Conservation (phyloP, 1,139 yeast species). For the Yamadazyma mexicana region DNA sequence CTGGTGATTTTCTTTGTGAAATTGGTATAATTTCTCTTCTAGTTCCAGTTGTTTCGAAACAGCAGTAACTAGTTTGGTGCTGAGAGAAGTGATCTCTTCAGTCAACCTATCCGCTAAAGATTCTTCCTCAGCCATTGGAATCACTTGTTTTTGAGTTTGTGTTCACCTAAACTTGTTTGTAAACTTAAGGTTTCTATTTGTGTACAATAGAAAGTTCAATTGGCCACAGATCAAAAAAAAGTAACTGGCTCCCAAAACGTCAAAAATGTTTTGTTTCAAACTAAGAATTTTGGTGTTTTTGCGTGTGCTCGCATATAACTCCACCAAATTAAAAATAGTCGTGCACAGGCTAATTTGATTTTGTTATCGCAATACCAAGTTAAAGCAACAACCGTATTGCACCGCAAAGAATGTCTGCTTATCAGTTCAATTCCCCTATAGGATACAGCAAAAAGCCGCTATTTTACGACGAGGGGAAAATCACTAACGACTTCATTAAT, state of each 20-base stretch:
- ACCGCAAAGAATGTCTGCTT: slow-evolving; percentile 1
- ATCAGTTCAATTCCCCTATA: slow-evolving; percentile 16
- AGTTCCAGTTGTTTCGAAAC: slow-evolving; percentile 58
- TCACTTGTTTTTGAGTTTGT: neutral
- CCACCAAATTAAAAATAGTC: no score
- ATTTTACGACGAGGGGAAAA: slow-evolving; percentile 5
- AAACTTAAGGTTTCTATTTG: no score
- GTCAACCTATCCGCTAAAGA: slow-evolving; percentile 39
- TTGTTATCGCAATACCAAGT: neutral
- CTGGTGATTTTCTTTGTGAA: slow-evolving; percentile 31
- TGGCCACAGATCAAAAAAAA: no score
- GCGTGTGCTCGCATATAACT: neutral
- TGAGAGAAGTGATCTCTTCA: slow-evolving; percentile 54
- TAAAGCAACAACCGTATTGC: no score
- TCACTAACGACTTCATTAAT: slow-evolving; percentile 2
- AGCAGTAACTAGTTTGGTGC: slow-evolving; percentile 62
- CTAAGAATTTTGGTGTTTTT: neutral
- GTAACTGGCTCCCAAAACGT: no score
- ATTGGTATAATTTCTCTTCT: slow-evolving; percentile 41
- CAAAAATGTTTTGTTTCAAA: no score
- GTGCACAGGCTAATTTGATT: no score
- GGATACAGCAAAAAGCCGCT: slow-evolving; percentile 19
- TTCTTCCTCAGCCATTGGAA: slow-evolving; percentile 5
- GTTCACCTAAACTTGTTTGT: no score
- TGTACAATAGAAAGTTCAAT: no score